Conservation (phyloP, 1,284 basidiomycete species). For the Irpex sp. region DNA sequence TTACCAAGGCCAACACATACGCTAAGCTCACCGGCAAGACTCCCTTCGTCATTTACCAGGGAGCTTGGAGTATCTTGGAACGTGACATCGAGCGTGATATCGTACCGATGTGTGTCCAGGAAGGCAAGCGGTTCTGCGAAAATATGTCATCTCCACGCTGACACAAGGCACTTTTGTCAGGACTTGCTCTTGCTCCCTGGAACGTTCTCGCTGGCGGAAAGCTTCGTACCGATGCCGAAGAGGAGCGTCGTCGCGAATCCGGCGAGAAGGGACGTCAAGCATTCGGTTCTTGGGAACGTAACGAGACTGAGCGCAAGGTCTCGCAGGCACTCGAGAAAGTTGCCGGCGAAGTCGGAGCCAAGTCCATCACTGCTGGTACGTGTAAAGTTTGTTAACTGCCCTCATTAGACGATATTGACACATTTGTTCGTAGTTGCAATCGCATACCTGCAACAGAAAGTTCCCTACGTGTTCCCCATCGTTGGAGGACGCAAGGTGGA, state of each 20-base stretch:
- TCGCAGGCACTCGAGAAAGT: conserved; percentile 5
- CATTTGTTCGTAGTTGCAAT: conserved; percentile 14
- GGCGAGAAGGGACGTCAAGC: conserved; percentile 1
- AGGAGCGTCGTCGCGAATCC: conserved; percentile 10
- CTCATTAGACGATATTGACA: not conserved
- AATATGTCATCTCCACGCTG: no score
- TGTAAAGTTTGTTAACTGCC: not conserved
- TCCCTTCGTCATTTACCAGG: conserved; percentile 50
- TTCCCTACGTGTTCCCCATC: conserved; percentile 20
- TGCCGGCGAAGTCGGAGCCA: conserved; percentile 2
- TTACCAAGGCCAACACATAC: conserved; percentile 24
- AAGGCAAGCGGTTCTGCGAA: conserved; percentile 2
- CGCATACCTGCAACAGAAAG: conserved; percentile 22
- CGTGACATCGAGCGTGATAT: conserved; percentile 57
- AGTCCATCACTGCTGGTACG: conserved; percentile 5
- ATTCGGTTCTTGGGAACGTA: conserved; percentile 4
- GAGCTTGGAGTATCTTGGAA: conserved; percentile 43
- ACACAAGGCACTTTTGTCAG: no score
- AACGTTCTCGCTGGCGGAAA: conserved; percentile 28
- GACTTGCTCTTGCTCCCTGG: conserved; percentile 24
- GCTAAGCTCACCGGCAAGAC: conserved; percentile 36
- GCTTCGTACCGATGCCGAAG: conserved; percentile 26
- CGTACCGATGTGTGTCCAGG: conserved; percentile 41
- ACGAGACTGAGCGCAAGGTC: conserved; percentile 3
- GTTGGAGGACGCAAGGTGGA: conserved; percentile 23